phyloP scores from a whole-genome alignment of 495 filamentous ascomycete genomes.

The Achaetomiella virescens region DNA sequence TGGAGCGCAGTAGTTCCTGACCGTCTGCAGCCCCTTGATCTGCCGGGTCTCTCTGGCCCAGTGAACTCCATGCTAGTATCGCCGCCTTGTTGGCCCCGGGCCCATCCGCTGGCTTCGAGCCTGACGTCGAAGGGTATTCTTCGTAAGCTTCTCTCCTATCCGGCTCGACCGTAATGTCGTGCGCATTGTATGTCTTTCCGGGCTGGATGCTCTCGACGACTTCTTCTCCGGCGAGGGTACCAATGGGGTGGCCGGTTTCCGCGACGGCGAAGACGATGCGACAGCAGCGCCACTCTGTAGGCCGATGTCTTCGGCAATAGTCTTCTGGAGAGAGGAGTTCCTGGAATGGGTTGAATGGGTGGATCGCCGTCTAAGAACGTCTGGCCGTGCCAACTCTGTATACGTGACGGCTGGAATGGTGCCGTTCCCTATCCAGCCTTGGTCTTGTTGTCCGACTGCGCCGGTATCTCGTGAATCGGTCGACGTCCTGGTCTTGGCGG shows the following conservation, averaged over 20 bases:
- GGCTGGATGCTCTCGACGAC: slow-evolving; percentile 66
- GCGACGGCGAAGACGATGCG: slow-evolving; percentile 30
- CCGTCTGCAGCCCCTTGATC: slow-evolving; percentile 2
- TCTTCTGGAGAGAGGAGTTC: slow-evolving; percentile 45
- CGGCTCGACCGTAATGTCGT: slow-evolving; percentile 67
- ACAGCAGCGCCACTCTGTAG: slow-evolving; percentile 13
- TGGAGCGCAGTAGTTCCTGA: slow-evolving; percentile 9
- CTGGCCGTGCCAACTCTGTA: slow-evolving; percentile 65
- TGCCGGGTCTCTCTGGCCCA: slow-evolving; percentile 20
- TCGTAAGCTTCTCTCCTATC: slow-evolving; percentile 53
- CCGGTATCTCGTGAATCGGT: slow-evolving; percentile 26
- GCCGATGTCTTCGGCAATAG: slow-evolving; percentile 23
- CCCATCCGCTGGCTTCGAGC: slow-evolving; percentile 30
- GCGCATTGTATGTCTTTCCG: slow-evolving; percentile 77
- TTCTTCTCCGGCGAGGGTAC: slow-evolving; percentile 28
- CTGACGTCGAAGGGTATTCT: slow-evolving; percentile 40
- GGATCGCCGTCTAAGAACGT: slow-evolving; percentile 56
- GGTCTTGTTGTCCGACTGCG: slow-evolving; percentile 27
- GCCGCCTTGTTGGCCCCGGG: slow-evolving; percentile 76
- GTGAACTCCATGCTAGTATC: slow-evolving; percentile 71
- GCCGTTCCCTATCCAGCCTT: slow-evolving; percentile 67
- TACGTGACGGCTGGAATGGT: slow-evolving; percentile 76
- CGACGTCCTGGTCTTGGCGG: neutral
- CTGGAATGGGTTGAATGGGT: slow-evolving; percentile 39
- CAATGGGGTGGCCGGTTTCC: slow-evolving; percentile 16